phyloP scores from a whole-genome alignment of 768 basidiomycete genomes.

The Pleurotus tuoliensis region DNA sequence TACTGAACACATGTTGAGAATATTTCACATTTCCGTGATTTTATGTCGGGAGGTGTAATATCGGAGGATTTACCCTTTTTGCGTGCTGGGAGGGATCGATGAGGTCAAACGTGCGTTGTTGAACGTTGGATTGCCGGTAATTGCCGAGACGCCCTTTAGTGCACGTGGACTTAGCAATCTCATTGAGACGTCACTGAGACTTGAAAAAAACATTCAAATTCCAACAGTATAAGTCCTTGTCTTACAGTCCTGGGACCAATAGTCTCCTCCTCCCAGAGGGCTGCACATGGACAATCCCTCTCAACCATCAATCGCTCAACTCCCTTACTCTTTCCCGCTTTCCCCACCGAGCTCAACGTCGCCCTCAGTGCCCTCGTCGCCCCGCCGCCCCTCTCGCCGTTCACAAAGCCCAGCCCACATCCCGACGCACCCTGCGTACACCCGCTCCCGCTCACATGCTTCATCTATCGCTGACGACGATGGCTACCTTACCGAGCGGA shows the following conservation, averaged over 20 bases:
- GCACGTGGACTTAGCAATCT: constrained; percentile 8
- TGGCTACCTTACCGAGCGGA: constrained; percentile 37
- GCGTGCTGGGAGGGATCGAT: constrained; percentile 3
- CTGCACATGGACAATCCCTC: constrained; percentile 5
- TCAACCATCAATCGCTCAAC: background rate
- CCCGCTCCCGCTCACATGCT: constrained; percentile 20
- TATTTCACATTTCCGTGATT: too few relatives aligned
- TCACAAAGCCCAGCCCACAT: constrained; percentile 12
- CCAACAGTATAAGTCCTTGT: constrained; percentile 4
- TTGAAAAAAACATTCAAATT: constrained; percentile 1
- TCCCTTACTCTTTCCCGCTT: constrained; percentile 33
- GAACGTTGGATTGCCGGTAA: constrained; percentile 8
- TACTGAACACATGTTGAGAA: background rate
- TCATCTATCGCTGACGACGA: constrained; percentile 36
- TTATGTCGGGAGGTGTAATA: background rate
- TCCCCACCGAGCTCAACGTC: constrained; percentile 43
- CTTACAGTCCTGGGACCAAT: constrained; percentile 5
- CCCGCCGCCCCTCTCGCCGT: constrained; percentile 16
- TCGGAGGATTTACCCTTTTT: background rate
- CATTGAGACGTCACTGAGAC: constrained; percentile 2
- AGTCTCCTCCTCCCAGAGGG: constrained; percentile 3
- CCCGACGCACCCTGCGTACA: constrained; percentile 15
- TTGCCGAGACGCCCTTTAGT: background rate
- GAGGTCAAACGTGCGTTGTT: constrained; percentile 8
- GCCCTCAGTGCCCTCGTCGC: constrained; percentile 21